phyloP scores from a whole-genome alignment of 495 filamentous ascomycete genomes.

The Podospora bellae-mahoneyi region DNA sequence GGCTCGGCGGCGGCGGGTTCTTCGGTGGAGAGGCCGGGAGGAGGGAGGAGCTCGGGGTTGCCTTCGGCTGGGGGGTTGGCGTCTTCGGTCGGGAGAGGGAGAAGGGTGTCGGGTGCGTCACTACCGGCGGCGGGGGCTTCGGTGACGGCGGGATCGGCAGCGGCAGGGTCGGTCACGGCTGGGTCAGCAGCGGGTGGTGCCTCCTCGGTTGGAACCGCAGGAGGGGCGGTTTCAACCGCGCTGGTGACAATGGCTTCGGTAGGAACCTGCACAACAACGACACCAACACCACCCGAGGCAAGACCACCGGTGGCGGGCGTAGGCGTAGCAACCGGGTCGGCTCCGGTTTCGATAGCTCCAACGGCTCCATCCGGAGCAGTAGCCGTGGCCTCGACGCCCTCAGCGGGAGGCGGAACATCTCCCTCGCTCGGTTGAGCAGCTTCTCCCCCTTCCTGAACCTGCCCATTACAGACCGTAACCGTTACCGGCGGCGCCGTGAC shows the following conservation, averaged over 20 bases:
- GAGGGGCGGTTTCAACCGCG: slow-evolving; percentile 17
- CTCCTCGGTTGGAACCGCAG: slow-evolving; percentile 5
- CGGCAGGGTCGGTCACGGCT: not conserved
- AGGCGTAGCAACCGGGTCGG: not conserved
- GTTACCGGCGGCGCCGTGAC: slow-evolving; percentile 39
- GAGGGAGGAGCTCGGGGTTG: not conserved
- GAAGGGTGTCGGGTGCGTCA: slow-evolving; percentile 1
- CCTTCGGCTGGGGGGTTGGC: not conserved
- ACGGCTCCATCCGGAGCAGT: slow-evolving; percentile 8
- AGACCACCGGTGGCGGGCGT: not conserved
- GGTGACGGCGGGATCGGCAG: not conserved
- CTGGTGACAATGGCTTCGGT: slow-evolving; percentile 23
- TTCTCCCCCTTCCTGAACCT: slow-evolving; percentile 21
- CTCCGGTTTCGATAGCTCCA: slow-evolving; percentile 11
- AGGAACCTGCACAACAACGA: slow-evolving; percentile 29
- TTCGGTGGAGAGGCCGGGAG: not conserved
- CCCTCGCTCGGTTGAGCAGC: not conserved
- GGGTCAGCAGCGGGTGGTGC: slow-evolving; percentile 7
- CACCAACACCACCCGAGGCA: slow-evolving; percentile 30
- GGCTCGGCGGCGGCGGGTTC: slow-evolving; percentile 2
- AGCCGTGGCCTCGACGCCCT: slow-evolving; percentile 3
- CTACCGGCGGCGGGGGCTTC: not conserved
- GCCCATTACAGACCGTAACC: slow-evolving; percentile 32
- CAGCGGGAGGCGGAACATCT: slow-evolving; percentile 9
- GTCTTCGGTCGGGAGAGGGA: not conserved